These are phyloP conservation scores for Phaffomyces antillensis DNA, from an alignment of 805 yeast species.

Conservation along the genomic window DNA sequence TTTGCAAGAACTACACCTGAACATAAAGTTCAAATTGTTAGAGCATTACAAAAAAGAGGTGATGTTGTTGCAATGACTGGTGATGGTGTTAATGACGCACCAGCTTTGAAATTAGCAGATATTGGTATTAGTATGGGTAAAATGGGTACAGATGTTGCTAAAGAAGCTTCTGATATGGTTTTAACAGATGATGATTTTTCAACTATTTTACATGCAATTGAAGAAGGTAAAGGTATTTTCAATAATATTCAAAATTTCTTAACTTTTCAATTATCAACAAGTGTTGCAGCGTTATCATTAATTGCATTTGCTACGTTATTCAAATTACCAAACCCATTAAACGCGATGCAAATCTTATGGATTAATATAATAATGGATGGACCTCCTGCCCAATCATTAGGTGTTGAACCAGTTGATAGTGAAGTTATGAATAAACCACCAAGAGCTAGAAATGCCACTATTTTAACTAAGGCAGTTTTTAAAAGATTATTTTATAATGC, in stretches of 20 bases:
- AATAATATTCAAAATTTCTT: conserved; percentile 91
- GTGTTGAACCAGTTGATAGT: conserved; percentile 95
- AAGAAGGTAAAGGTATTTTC: conserved; percentile 96
- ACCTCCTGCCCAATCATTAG: conserved; percentile 96
- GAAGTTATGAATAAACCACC: conserved; percentile 97
- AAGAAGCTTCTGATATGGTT: conserved; percentile 97
- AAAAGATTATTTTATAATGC: conserved; percentile 75
- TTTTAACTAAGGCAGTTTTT: conserved; percentile 63
- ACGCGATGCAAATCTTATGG: conserved; percentile 98
- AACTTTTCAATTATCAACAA: conserved; percentile 92
- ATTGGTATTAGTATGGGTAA: conserved; percentile 93
- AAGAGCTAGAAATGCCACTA: conserved; percentile 78
- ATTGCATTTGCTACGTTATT: conserved; percentile 83
- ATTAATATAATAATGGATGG: conserved; percentile 98
- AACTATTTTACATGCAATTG: conserved; percentile 87
- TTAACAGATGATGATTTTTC: conserved; percentile 95
- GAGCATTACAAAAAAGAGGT: conserved; percentile 84
- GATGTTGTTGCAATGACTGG: conserved; percentile 99
- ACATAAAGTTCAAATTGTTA: conserved; percentile 83
- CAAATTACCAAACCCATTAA: conserved; percentile 86
- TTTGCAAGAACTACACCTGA: conserved; percentile 96
- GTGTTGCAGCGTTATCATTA: conserved; percentile 88
- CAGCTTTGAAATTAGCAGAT: conserved; percentile 94
- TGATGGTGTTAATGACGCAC: conserved; percentile 98
- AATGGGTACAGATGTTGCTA: conserved; percentile 96